phyloP scores from a whole-genome alignment of 306 rosid genomes.

The Prunus padus region DNA sequence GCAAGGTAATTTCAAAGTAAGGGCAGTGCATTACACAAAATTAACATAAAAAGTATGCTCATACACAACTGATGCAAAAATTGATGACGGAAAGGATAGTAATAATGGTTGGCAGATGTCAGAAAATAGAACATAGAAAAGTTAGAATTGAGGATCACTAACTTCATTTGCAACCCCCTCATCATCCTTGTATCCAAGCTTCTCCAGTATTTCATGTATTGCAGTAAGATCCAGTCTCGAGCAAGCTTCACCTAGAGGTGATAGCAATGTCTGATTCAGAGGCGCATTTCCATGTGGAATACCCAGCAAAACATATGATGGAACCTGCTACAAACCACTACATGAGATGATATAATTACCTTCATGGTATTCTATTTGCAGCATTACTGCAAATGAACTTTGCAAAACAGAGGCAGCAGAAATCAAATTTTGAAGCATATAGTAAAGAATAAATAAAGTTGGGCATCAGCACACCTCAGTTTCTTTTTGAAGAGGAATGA shows the following conservation, averaged over 20 bases:
- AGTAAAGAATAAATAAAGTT: slow-evolving; percentile 10
- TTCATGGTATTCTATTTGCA: slow-evolving; percentile 12
- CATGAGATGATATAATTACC: slow-evolving; percentile 20
- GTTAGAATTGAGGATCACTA: slow-evolving; percentile 21
- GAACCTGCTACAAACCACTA: slow-evolving; percentile 55
- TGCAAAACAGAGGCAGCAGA: slow-evolving; percentile 23
- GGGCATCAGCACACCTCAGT: slow-evolving; percentile 48
- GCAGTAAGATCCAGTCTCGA: slow-evolving; percentile 91
- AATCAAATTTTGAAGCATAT: slow-evolving; percentile 24
- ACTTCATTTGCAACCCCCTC: slow-evolving; percentile 98
- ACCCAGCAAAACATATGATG: slow-evolving; percentile 70
- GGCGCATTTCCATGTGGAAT: slow-evolving; percentile 55
- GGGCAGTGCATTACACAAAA: not conserved
- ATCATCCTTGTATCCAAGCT: slow-evolving; percentile 88
- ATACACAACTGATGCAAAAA: not conserved
- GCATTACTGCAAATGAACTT: slow-evolving; percentile 9
- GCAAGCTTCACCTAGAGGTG: slow-evolving; percentile 92
- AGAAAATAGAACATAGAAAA: not conserved
- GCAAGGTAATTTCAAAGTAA: slow-evolving; percentile 32
- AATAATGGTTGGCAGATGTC: not conserved
- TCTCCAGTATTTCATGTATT: slow-evolving; percentile 83
- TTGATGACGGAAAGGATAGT: not conserved
- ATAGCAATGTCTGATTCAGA: slow-evolving; percentile 55
- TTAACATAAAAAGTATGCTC: not conserved
- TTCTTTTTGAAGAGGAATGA: slow-evolving; percentile 83